Conservation (phyloP, 306 rosid genomes). For the Medicago truncatula region DNA sequence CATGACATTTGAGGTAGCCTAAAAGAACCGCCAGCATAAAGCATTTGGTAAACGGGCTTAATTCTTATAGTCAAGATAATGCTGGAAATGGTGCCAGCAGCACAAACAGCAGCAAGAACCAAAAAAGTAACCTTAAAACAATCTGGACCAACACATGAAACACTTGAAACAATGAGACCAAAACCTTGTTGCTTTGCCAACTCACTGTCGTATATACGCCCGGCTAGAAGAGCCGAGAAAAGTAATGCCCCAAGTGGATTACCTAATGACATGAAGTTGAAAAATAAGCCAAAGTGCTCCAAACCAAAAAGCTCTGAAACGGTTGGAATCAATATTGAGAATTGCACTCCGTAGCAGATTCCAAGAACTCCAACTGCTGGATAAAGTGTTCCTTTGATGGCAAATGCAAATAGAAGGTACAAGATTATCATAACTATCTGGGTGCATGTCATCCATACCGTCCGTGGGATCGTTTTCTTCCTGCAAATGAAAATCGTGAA, state of each 20-base stretch:
- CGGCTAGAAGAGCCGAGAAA: constrained; percentile 82
- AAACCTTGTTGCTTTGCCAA: constrained; percentile 68
- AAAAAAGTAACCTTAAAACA: constrained; percentile 78
- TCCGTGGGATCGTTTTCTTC: constrained; percentile 67
- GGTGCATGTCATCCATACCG: constrained; percentile 81
- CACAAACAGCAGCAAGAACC: constrained; percentile 63
- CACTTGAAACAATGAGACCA: constrained; percentile 36
- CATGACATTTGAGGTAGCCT: constrained; percentile 52
- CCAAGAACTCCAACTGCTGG: constrained; percentile 73
- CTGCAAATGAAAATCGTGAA: constrained; percentile 54
- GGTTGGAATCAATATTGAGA: constrained; percentile 78
- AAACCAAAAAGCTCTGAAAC: constrained; percentile 88
- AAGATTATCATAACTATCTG: constrained; percentile 63
- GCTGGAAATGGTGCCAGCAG: constrained; percentile 61
- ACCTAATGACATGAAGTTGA: constrained; percentile 68
- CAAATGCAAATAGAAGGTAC: constrained; percentile 70
- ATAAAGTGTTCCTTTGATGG: constrained; percentile 63
- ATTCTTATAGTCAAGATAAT: constrained; percentile 61
- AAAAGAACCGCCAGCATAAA: constrained; percentile 81
- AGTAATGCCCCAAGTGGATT: constrained; percentile 83
- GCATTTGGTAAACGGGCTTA: constrained; percentile 82
- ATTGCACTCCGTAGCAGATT: constrained; percentile 77
- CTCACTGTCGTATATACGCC: constrained; percentile 70
- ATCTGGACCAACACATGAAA: constrained; percentile 67
- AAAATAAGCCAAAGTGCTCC: constrained; percentile 69